phyloP scores from a whole-genome alignment of 805 yeast species.

The Candida taoyuanica region DNA sequence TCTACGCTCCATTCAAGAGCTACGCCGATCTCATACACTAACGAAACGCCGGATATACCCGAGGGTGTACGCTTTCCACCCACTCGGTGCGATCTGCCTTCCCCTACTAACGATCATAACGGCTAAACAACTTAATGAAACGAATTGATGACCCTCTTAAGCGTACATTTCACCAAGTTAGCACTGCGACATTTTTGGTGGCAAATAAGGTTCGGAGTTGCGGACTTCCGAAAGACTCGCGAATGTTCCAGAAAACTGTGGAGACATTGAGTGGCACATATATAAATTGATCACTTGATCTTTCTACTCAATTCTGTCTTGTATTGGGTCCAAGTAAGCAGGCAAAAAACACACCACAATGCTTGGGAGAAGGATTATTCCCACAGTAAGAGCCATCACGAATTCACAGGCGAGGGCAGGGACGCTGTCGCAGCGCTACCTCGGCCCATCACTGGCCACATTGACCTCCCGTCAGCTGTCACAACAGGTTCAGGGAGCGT shows the following conservation, averaged over 20 bases:
- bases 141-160: neutral
- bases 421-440: neutral
- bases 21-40: constrained; percentile 11
- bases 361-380: constrained; percentile 6
- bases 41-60: constrained; percentile 15
- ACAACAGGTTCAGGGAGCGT: neutral
- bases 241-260: neutral
- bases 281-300: no score
- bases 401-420: constrained; percentile 5
- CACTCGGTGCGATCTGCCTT: neutral
- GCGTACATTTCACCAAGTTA: no score
- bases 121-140: neutral
- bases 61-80: neutral
- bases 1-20: constrained; percentile 18
- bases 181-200: neutral
- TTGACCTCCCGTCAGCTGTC: neutral
- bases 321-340: neutral
- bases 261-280: no score
- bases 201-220: neutral
- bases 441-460: constrained; percentile 2
- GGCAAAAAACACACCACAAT: constrained; percentile 1
- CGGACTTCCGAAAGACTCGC: neutral
- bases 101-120: neutral
- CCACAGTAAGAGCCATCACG: constrained; percentile 1
- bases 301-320: no score